Evolutionary conservation across 352 stramenopile species (phyloP), one percentile per base, ranked within the genome.

Genomic region (Globisporangium solare): DNA sequence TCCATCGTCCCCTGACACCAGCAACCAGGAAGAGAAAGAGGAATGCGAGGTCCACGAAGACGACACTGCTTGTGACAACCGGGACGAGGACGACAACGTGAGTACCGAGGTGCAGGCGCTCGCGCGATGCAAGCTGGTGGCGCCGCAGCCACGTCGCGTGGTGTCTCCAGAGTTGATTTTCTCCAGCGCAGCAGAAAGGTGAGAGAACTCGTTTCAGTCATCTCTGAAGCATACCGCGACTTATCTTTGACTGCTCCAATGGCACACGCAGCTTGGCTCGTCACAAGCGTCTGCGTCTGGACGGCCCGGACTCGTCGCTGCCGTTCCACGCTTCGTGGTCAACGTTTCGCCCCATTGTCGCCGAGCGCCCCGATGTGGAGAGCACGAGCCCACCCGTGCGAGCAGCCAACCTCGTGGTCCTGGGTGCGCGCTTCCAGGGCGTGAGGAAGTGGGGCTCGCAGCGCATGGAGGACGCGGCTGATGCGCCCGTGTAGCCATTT

Each of bases 141-240:
- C 52, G 8, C 62, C 62, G 1, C 50, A 54, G n/a, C 62, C 62
- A 18, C 62, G 62, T 1, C 62, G 62, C 8, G 62, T 65, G 15
- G 58, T 61, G 4, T 68, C 62, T 3, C 62, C 62, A 1, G 62
- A 68, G 13, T 51, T 68, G 18, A 68, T 68, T 43, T 68, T 68
- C 50, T 57, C 32, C 14, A 60, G 54, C 45, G 54, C 45, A 12
- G 54, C 45, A 15, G 45, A 60, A 22, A 60, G 54, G 52, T 58
- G n/a, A 13, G 39, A n/a, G 15, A 43, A n/a, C n/a, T n/a, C 27
- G 1, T 31, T 7, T 20, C 22, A 21, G 15, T 3, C 8, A 39
- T 50, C 15, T 12, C 3, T 52, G 47, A 14, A 27, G 22, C 13
- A 12, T 41, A 22, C 4, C 24, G 21, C 22, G 15, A n/a, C 22